Conservation (phyloP, 768 basidiomycete genomes). For the Dioszegia aurantiaca region DNA sequence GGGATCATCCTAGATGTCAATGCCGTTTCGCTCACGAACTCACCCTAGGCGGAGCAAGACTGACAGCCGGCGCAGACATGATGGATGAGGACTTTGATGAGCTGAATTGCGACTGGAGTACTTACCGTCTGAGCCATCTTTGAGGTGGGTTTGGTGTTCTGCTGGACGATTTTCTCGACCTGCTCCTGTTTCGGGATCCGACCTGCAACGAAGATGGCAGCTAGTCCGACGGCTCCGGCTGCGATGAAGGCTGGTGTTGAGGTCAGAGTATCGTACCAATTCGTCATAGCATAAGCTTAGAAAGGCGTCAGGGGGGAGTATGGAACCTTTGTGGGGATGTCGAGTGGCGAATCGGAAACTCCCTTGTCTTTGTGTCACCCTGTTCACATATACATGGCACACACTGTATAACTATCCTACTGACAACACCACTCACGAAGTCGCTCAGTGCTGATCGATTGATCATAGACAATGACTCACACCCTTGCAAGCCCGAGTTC, state of each 20-base stretch:
- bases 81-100: conserved; percentile 22
- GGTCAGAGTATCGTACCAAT: conserved; percentile 38
- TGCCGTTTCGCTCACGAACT: not conserved
- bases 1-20: conserved; percentile 62
- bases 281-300: conserved; percentile 8
- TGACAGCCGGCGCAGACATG: conserved; percentile 45
- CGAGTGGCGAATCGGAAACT: too few relatives aligned
- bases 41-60: conserved; percentile 47
- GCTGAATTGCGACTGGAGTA: not conserved
- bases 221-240: conserved; percentile 32
- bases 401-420: too few relatives aligned
- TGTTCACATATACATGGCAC: too few relatives aligned
- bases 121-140: conserved; percentile 42
- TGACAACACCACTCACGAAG: too few relatives aligned
- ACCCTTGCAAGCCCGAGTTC: too few relatives aligned
- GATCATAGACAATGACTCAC: too few relatives aligned
- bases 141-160: conserved; percentile 15
- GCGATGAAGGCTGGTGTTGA: conserved; percentile 34
- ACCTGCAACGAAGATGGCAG: conserved; percentile 24
- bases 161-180: conserved; percentile 16
- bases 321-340: too few relatives aligned
- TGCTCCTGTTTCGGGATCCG: conserved; percentile 10
- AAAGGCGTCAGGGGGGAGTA: not conserved
- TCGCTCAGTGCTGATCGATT: too few relatives aligned
- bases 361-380: too few relatives aligned